These are phyloP conservation scores for Citrus unshiu DNA, from an alignment of 345 rosid genomes.

Conservation along the genomic window DNA sequence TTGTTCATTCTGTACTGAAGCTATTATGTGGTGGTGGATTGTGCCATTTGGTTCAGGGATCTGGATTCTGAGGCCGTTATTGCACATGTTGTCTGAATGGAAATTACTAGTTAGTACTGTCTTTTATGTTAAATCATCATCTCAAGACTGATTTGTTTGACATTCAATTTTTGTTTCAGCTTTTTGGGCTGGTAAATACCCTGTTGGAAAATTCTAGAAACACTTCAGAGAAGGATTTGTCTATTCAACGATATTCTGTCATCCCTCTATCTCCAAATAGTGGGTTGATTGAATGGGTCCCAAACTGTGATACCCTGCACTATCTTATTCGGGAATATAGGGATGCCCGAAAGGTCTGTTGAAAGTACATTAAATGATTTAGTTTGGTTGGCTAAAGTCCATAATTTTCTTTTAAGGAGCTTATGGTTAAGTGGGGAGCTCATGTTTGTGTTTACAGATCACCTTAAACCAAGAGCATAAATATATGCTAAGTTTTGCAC, in stretches of 20 bases:
- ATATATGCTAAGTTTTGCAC: conserved; percentile 86
- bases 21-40: conserved; percentile 2
- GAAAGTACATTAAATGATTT: conserved; percentile 19
- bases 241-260: conserved; percentile 83
- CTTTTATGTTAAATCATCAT: not conserved
- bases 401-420: not conserved
- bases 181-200: conserved; percentile 92
- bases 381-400: not conserved
- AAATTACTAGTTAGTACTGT: conserved; percentile 1
- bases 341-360: conserved; percentile 83
- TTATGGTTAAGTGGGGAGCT: not conserved
- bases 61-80: not conserved
- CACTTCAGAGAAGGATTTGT: conserved; percentile 85
- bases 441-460: conserved; percentile 52
- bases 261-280: conserved; percentile 95
- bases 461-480: conserved; percentile 92
- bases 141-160: not conserved
- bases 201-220: conserved; percentile 84
- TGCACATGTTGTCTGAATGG: not conserved
- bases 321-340: conserved; percentile 89
- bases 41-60: not conserved
- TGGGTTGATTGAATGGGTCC: conserved; percentile 97
- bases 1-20: conserved; percentile 7
- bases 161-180: conserved; percentile 46
- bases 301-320: conserved; percentile 94